A percentile compares a stretch with the other conserved stretches of the same genome.
Conservation (phyloP, 768 basidiomycete genomes). For the Solioccasus polychromus region DNA sequence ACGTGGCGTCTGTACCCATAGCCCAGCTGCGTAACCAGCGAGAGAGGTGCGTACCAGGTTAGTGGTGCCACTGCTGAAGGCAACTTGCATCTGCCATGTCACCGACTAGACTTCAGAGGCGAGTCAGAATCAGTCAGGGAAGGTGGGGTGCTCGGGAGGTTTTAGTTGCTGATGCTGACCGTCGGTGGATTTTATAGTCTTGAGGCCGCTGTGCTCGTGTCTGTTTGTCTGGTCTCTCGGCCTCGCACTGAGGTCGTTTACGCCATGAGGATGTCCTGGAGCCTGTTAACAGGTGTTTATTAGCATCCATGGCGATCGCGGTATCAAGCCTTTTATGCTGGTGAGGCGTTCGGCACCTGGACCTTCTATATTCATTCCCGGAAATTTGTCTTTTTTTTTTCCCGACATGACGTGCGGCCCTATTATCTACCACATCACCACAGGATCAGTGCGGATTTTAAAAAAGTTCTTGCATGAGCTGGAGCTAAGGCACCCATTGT, state of each 20-base stretch:
- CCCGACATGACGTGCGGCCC: conserved; percentile 20
- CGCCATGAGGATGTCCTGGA: conserved; percentile 22
- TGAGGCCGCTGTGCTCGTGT: conserved; percentile 16
- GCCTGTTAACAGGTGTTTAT: conserved; percentile 21
- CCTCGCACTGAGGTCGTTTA: conserved; percentile 10
- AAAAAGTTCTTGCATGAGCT: conserved; percentile 7
- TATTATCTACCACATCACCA: conserved; percentile 13
- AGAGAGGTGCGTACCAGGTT: conserved; percentile 17
- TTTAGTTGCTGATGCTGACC: conserved; percentile 16
- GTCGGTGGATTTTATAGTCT: conserved; percentile 25
- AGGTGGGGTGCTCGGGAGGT: conserved; percentile 6
- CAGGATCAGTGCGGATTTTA: conserved; percentile 4
- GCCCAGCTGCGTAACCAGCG: conserved; percentile 12
- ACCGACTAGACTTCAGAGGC: background rate
- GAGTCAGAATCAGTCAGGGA: conserved; percentile 1
- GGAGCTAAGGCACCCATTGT: conserved; percentile 9
- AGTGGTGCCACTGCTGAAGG: background rate
- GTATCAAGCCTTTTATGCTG: conserved; percentile 19
- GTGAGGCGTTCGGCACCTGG: conserved; percentile 26
- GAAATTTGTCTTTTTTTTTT: conserved; percentile 18
- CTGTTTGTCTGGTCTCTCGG: conserved; percentile 9
- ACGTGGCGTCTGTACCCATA: conserved; percentile 9
- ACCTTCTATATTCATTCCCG: conserved; percentile 25
- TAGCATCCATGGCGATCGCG: conserved; percentile 25
- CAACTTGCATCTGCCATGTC: background rate